A percentile compares a stretch with the other conserved stretches of the same genome.
Evolutionary conservation across 2,329 filamentous ascomycete genomes (phyloP).

Genomic region (Pseudohalonectria lignicola): DNA sequence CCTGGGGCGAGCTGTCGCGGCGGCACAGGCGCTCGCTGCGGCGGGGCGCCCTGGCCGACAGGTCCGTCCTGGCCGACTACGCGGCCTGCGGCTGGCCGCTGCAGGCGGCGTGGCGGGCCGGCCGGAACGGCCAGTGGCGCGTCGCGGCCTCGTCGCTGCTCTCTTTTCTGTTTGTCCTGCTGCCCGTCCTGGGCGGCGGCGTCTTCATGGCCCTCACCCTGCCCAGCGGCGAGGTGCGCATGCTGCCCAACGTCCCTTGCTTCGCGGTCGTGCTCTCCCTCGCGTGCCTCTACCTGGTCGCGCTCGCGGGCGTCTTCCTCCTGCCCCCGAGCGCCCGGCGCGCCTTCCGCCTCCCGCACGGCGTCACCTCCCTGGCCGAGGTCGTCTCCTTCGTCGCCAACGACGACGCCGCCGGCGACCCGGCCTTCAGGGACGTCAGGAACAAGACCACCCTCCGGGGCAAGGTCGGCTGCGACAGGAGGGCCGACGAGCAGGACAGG

Average conservation of each 20-base stretch:
- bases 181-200: conserved; percentile 59
- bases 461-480: conserved; percentile 47
- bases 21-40: conserved; percentile 17
- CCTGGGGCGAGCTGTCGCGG: conserved; percentile 51
- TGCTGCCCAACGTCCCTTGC: conserved; percentile 63
- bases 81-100: conserved; percentile 49
- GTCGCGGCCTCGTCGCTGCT: conserved; percentile 51
- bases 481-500: conserved; percentile 32
- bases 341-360: conserved; percentile 60
- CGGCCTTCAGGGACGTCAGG: conserved; percentile 55
- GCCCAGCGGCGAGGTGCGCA: conserved; percentile 36
- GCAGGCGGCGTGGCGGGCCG: conserved; percentile 44
- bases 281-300: conserved; percentile 57
- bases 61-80: conserved; percentile 61
- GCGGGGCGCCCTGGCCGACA: conserved; percentile 49
- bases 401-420: conserved; percentile 60
- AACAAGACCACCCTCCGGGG: conserved; percentile 59
- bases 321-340: conserved; percentile 40
- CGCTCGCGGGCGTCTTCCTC: conserved; percentile 47
- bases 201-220: conserved; percentile 64
- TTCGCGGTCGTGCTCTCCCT: conserved; percentile 65
- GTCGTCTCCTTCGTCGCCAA: conserved; percentile 68
- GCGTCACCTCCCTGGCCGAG: conserved; percentile 61
- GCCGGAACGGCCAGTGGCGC: conserved; percentile 52
- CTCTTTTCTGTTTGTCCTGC: conserved; percentile 44